Evolutionary conservation across 2,329 filamentous ascomycete species (phyloP), one percentile per base, ranked within the genome.

Genomic region (Aureobasidium sp.): DNA sequence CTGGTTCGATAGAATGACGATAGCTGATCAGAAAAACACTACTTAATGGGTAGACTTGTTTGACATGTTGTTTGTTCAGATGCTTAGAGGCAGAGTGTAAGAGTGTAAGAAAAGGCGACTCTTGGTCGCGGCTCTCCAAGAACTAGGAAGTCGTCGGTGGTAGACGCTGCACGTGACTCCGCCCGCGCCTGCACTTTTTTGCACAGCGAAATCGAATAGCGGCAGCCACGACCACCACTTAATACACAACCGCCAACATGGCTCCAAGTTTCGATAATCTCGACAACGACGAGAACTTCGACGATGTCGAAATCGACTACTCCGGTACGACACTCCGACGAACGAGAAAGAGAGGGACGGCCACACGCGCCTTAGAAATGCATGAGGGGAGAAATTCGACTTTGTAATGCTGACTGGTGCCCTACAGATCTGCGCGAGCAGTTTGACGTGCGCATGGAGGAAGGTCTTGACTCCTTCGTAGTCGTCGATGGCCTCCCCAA

Each of bases 401-500:
- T 13, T 17, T 13, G 41, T 20, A 44, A 37, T 20, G 59, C 50
- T 34, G 41, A 61, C 65, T 69, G 53, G 64, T 46, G 34, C 43
- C 27, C 34, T 63, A 62, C 66, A 82, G 93, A 99, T 79, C 84
- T 99, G 69, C 85, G 87, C 75, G 92, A 95, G 76, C 91, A 95
- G 77, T 97, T 92, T 75, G 92, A 97, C 78, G 92, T 97, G 66
- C 90, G 93, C 74, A 83, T 97, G 67, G 94, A 99, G 76, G 90
- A 96, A 77, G 94, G 94, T 63, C 88, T 97, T 71, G 94, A 99
- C 75, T 89, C 92, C 67, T 99, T 99, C 73, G 89, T 99, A 67
- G 92, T 97, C 66, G 85, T 97, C 74, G 94, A 99, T 76, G 94
- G 94, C 68, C 85, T 99, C 47, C 94, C 94, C 67, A 81, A 88